Evolutionary conservation across 1,284 basidiomycete genomes (phyloP), one percentile per base, ranked within the genome.

Genomic region (Microbotryum saponariae): DNA sequence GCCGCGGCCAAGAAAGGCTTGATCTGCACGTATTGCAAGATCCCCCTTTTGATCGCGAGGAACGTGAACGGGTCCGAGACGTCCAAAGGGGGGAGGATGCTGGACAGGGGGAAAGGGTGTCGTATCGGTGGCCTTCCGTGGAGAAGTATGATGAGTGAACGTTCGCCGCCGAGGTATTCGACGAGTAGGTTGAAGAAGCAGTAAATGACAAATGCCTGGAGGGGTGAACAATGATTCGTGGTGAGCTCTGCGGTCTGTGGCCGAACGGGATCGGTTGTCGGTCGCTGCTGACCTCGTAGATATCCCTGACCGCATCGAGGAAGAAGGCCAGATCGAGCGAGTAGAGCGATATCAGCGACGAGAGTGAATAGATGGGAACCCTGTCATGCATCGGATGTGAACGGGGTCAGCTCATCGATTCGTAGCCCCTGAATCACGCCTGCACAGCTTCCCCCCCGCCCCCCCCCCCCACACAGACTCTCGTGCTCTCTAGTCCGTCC

Each of bases 21-120:
- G 63, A 98, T 81, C 76, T 97, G 92, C 4, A 97, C 94, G 74
- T 98, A 98, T 80, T 98, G 94, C 52, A 97, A 78, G 31, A 97
- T 91, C 6, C 94, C 94, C 23, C 94, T 83, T 75, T 97, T 97
- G 51, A 98, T 80, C 67, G 89, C 92, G 1, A 98, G 79, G 73
- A 97, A 92, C 2, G 88, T 92, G 76, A 94, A 88, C 1, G 94
- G 92, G 74, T 96, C 92, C 71, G 88, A 91, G 56, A 88, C 84
- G 73, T 97, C 92, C 57, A 94, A 84, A 67, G 77, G 77, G 70
- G 82, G 82, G 71, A 77, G 67, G 65, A 91, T 87, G 14, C 91
- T 74, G 69, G 79, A 89, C 66, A 88, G 79, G 1, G 94, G 96
- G 69, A 92, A 93, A 2, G 90, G 82, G 53, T 93, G 89, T 9